phyloP scores from a whole-genome alignment of 495 filamentous ascomycete species.

The Hyaloscypha variabilis region DNA sequence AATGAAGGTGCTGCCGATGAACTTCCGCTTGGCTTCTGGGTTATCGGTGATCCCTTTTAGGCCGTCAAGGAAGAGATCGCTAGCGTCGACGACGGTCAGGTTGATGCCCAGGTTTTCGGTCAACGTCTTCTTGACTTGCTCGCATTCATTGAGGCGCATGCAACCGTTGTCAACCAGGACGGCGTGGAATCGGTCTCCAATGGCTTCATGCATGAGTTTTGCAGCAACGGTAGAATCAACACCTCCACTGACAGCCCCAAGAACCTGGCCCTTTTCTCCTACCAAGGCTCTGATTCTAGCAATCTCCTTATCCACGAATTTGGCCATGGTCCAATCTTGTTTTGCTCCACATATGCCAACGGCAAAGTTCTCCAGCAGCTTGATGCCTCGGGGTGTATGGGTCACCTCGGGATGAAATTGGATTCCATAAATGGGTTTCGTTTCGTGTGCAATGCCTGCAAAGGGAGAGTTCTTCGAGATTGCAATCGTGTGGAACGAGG shows the following conservation, averaged over 20 bases:
- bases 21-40: slow-evolving; percentile 91
- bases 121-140: slow-evolving; percentile 75
- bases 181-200: slow-evolving; percentile 86
- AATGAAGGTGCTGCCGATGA: slow-evolving; percentile 82
- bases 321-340: slow-evolving; percentile 80
- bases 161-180: slow-evolving; percentile 88
- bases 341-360: slow-evolving; percentile 74
- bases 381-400: slow-evolving; percentile 64
- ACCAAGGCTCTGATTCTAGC: slow-evolving; percentile 74
- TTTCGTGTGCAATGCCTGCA: slow-evolving; percentile 78
- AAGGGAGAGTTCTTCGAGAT: slow-evolving; percentile 74
- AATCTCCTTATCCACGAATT: slow-evolving; percentile 81
- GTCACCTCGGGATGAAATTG: slow-evolving; percentile 91
- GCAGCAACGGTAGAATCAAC: slow-evolving; percentile 93
- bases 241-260: slow-evolving; percentile 86
- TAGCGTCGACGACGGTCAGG: slow-evolving; percentile 83
- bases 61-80: slow-evolving; percentile 69
- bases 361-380: slow-evolving; percentile 78
- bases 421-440: slow-evolving; percentile 71
- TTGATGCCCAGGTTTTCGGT: slow-evolving; percentile 82
- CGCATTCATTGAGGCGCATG: slow-evolving; percentile 84
- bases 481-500: slow-evolving; percentile 71
- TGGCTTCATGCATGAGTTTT: slow-evolving; percentile 79
- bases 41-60: slow-evolving; percentile 74
- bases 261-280: slow-evolving; percentile 77